These are phyloP conservation scores for Eucalyptus globulus DNA, from an alignment of 345 rosid species.

Conservation along the genomic window DNA sequence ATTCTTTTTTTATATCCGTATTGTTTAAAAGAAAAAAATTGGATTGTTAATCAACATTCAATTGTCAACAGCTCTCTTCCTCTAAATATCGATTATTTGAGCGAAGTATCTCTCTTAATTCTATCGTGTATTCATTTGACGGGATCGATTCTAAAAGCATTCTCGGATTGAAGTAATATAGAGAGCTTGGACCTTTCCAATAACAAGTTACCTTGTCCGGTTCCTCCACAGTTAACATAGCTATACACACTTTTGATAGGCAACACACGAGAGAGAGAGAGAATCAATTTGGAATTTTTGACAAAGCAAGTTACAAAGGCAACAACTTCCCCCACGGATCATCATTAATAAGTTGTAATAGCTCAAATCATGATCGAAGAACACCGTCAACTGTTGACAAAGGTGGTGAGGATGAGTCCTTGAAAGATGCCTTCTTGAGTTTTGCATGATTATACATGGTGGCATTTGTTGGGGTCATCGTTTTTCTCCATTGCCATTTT, in stretches of 20 bases:
- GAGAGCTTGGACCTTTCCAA: slow-evolving; percentile 16
- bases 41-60: too few species aligned
- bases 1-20: too few species aligned
- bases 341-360: background rate
- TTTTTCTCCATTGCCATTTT: background rate
- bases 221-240: slow-evolving; percentile 4
- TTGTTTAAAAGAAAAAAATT: too few species aligned
- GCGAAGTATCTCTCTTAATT: too few species aligned
- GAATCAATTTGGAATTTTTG: slow-evolving; percentile 8
- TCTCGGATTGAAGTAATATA: background rate
- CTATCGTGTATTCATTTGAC: too few species aligned
- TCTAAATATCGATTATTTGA: too few species aligned
- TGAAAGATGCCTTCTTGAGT: background rate
- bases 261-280: background rate
- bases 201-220: background rate
- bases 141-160: background rate
- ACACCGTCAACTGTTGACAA: background rate
- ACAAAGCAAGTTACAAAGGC: background rate
- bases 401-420: background rate
- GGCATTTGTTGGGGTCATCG: background rate
- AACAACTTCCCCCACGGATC: background rate
- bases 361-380: background rate
- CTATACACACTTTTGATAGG: background rate
- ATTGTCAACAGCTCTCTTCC: too few species aligned
- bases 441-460: background rate